phyloP scores from a whole-genome alignment of 1,284 basidiomycete species.

The Pseudozyma sp. region DNA sequence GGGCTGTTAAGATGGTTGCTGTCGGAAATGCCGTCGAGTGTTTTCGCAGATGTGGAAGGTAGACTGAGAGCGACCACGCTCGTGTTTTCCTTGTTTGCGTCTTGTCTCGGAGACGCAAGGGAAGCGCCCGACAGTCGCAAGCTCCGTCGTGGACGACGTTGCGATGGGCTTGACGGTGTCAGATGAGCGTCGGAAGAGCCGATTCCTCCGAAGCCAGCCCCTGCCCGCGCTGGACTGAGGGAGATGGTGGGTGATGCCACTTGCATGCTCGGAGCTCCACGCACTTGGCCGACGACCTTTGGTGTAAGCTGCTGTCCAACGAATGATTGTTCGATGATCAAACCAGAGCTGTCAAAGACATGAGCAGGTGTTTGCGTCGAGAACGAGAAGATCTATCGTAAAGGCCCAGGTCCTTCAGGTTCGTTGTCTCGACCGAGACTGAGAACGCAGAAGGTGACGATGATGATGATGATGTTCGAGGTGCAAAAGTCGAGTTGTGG shows the following conservation, averaged over 20 bases:
- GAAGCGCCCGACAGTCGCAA: conserved; percentile 29
- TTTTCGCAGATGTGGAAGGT: conserved; percentile 35
- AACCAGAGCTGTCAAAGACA: too few relatives aligned
- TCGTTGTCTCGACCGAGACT: too few relatives aligned
- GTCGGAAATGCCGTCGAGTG: conserved; percentile 15
- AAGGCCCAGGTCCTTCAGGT: too few relatives aligned
- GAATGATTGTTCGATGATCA: not conserved
- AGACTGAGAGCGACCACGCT: not conserved
- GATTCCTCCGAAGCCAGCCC: not conserved
- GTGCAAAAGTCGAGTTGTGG: not conserved
- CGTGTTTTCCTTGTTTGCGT: conserved; percentile 27
- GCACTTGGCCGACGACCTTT: too few relatives aligned
- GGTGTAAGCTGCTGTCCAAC: too few relatives aligned
- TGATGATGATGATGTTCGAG: not conserved
- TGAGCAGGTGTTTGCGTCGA: too few relatives aligned
- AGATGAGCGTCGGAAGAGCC: conserved; percentile 5
- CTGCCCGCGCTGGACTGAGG: conserved; percentile 2
- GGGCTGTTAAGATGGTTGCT: conserved; percentile 11
- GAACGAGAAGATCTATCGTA: too few relatives aligned
- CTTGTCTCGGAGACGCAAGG: conserved; percentile 11
- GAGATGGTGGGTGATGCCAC: conserved; percentile 8
- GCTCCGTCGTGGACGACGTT: conserved; percentile 29
- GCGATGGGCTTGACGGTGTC: conserved; percentile 11
- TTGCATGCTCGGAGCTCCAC: conserved; percentile 14
- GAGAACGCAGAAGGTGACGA: too few relatives aligned